Percentiles rank a stretch among this genome's conserved stretches.
Conservation (phyloP, 179 eudicot genomes). For the Heliamphora pulchella region DNA sequence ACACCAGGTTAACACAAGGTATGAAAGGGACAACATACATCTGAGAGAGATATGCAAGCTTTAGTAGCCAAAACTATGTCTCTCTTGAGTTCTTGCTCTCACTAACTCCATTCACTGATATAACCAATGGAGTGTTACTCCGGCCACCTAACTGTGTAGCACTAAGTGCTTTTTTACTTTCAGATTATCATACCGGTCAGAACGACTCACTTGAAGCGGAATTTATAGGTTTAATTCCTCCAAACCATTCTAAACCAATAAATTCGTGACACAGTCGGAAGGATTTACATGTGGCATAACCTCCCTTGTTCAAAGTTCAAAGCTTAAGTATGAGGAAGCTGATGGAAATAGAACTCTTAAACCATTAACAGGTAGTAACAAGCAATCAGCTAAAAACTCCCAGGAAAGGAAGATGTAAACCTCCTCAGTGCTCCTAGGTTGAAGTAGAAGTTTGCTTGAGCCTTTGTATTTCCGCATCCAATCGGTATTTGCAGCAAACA, state of each 20-base stretch:
- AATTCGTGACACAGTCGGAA: neutral
- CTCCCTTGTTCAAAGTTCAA: neutral
- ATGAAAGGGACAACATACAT: too few species aligned
- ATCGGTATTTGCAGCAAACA: slow-evolving; percentile 77
- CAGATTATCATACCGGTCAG: too few species aligned
- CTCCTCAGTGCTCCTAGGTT: slow-evolving; percentile 78
- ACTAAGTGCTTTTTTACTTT: too few species aligned
- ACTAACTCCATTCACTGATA: too few species aligned
- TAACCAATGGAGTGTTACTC: too few species aligned
- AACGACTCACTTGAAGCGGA: too few species aligned
- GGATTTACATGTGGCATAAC: neutral
- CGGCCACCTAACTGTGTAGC: too few species aligned
- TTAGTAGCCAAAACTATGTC: too few species aligned
- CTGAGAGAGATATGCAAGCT: too few species aligned
- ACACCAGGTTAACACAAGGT: too few species aligned
- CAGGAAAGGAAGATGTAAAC: slow-evolving; percentile 29
- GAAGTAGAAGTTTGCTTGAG: slow-evolving; percentile 78
- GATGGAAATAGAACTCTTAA: neutral
- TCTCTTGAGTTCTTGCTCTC: too few species aligned
- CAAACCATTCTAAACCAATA: neutral
- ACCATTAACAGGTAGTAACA: neutral
- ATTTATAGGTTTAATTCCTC: too few species aligned
- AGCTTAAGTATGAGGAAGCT: neutral
- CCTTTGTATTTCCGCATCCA: slow-evolving; percentile 92
- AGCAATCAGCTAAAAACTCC: neutral